A percentile compares a stretch with the other conserved stretches of the same genome.
These are phyloP conservation scores for Fusarium brevicatenulatum DNA, from an alignment of 2,329 filamentous ascomycete species.

Conservation along the genomic window DNA sequence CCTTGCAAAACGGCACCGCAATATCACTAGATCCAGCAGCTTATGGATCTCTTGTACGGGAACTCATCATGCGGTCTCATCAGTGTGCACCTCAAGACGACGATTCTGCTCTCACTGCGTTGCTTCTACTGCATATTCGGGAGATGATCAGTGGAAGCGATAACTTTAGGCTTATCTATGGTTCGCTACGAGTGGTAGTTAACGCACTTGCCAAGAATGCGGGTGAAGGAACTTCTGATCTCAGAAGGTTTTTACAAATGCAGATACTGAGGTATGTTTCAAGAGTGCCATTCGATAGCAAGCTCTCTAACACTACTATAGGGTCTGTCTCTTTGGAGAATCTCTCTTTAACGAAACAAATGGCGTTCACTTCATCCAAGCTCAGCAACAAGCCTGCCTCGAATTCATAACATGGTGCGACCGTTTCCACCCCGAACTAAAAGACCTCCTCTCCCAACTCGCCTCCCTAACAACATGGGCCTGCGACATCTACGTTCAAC, in stretches of 20 bases:
- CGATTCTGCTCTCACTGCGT: slow-evolving; percentile 34
- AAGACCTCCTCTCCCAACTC: slow-evolving; percentile 27
- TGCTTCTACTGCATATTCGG: slow-evolving; percentile 32
- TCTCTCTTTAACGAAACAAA: slow-evolving; percentile 36
- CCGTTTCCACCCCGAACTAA: slow-evolving; percentile 33
- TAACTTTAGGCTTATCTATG: slow-evolving; percentile 37
- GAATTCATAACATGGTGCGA: slow-evolving; percentile 39
- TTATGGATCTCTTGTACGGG: slow-evolving; percentile 23
- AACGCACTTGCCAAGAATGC: slow-evolving; percentile 20
- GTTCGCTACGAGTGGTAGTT: slow-evolving; percentile 25
- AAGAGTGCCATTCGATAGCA: too few relatives aligned
- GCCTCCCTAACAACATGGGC: slow-evolving; percentile 31
- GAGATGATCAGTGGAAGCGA: slow-evolving; percentile 41
- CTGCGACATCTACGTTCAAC: slow-evolving; percentile 37
- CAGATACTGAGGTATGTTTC: slow-evolving; percentile 28
- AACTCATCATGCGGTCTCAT: slow-evolving; percentile 31
- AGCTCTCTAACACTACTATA: too few relatives aligned
- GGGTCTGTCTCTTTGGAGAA: slow-evolving; percentile 35
- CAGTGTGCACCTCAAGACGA: slow-evolving; percentile 35
- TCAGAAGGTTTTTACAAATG: slow-evolving; percentile 35
- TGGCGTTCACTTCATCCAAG: slow-evolving; percentile 36
- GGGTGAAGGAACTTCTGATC: slow-evolving; percentile 8
- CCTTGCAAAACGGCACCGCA: slow-evolving; percentile 16
- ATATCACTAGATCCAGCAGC: slow-evolving; percentile 22
- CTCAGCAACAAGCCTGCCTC: slow-evolving; percentile 29